Evolutionary conservation across 164 flowering plant species (phyloP), one percentile per base, ranked within the genome.

Genomic region (Kalanchoe fedtschenkoi): DNA sequence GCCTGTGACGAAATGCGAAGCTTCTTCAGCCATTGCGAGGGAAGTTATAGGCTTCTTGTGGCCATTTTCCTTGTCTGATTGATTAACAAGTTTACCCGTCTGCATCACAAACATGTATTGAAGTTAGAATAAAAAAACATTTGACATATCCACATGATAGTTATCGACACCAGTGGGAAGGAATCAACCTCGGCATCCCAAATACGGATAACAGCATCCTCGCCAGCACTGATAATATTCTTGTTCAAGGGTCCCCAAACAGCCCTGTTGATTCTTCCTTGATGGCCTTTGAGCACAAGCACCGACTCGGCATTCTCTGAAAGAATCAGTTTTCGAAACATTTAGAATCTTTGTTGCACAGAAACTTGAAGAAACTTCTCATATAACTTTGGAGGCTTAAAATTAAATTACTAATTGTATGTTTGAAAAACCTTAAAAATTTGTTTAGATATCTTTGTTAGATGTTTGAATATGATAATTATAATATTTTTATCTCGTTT

Each of bases 171-270:
- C 46, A 42, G n/a, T 15, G 29, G 17, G 33, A 8, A 38, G 53
- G 14, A 11, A 66, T 55, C 11, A 67, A 87, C 98, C 89, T 88
- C 98, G 63, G 97, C 58, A 75, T 92, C 98, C 98, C 98, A 92
- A 10, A 89, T 72, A 59, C 98, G 93, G 67, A 92, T 39, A 14
- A 81, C 71, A 51, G 96, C 72, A 81, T 93, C 98, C 77, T 93
- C 98, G 54, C 98, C 98, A 63, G 68, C 88, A 76, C 97, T 93
- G 19, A 93, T 81, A 38, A 90, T 85, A 43, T 91, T 87, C 63
- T 44, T 70, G 74, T 93, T 93, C 51, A 93, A 66, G 5, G 98
- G 96, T 34, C 97, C 98, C 96, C 96, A 93, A 19, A 90, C 87
- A 71, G 98, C 96, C 76, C 96, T 82, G 38, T 80, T 83, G 21